Conservation (phyloP, 1,139 yeast genomes). For the Yamadazyma epiphylla region DNA sequence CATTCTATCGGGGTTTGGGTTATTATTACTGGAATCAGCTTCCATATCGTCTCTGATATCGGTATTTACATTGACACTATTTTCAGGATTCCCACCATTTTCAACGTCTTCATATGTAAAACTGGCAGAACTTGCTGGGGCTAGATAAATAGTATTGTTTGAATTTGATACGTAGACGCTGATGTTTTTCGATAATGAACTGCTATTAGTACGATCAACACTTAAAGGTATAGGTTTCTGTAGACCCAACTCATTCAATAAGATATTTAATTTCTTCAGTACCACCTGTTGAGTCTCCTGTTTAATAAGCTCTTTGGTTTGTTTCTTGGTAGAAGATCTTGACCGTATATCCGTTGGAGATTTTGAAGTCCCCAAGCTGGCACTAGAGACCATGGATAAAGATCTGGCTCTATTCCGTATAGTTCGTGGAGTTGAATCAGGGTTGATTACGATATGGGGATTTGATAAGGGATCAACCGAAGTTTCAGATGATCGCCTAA, state of each 20-base stretch:
- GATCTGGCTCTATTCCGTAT: conserved; percentile 14
- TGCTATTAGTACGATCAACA: conserved; percentile 15
- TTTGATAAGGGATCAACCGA: conserved; percentile 8
- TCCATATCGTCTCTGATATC: conserved; percentile 1
- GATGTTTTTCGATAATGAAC: conserved; percentile 23
- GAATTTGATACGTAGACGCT: conserved; percentile 37
- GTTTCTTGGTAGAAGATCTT: conserved; percentile 22
- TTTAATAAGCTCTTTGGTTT: conserved; percentile 37
- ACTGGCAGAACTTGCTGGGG: conserved; percentile 41
- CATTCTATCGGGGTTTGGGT: conserved; percentile 1
- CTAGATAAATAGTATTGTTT: conserved; percentile 39
- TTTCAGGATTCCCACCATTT: conserved; percentile 23
- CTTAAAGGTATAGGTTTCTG: conserved; percentile 39
- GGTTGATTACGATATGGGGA: conserved; percentile 6
- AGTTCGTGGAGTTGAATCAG: conserved; percentile 4
- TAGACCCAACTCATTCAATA: conserved; percentile 37
- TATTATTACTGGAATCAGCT: conserved; percentile 1
- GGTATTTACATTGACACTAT: conserved; percentile 4
- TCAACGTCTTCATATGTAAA: conserved; percentile 46
- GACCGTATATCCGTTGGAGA: conserved; percentile 12
- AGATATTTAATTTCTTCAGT: conserved; percentile 29
- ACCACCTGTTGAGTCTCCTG: conserved; percentile 37
- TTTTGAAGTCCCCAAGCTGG: conserved; percentile 7
- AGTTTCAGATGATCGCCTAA: conserved; percentile 16
- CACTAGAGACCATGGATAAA: conserved; percentile 9